Evolutionary conservation across 225 moss, liverwort and hornwort species (phyloP).

Genomic region (Antitrichia curtipendula): DNA sequence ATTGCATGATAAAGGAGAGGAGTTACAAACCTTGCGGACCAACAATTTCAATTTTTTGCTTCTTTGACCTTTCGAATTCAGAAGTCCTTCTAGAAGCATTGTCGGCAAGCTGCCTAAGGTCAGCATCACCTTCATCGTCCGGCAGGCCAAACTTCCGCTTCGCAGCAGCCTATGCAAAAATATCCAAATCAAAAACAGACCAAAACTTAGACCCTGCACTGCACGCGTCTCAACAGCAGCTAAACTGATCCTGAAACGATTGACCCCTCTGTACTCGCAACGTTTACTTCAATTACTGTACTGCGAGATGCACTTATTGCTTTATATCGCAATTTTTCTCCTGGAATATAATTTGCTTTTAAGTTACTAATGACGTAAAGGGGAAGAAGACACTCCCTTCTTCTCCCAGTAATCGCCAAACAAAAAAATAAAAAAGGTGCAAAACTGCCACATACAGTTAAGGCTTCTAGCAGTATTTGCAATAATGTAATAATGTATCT

Average conservation of each 20-base stretch:
- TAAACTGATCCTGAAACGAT: neutral
- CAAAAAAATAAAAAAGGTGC: neutral
- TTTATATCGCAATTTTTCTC: neutral
- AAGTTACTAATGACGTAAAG: neutral
- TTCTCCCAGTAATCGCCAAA: neutral
- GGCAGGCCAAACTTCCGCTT: slow-evolving; percentile 55
- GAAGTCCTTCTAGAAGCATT: slow-evolving; percentile 40
- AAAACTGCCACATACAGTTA: neutral
- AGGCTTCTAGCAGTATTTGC: neutral
- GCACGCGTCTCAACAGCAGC: neutral
- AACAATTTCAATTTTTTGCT: slow-evolving; percentile 10
- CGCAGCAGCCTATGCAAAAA: slow-evolving; percentile 36
- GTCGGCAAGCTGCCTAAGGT: slow-evolving; percentile 46
- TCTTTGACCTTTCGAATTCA: slow-evolving; percentile 65
- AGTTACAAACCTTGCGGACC: slow-evolving; percentile 21
- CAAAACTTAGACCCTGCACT: neutral
- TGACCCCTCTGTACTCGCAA: neutral
- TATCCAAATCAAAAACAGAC: neutral
- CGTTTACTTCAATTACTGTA: neutral
- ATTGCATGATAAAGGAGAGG: neutral
- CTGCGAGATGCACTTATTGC: neutral
- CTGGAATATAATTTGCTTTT: neutral
- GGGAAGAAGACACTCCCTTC: neutral
- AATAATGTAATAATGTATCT: neutral
- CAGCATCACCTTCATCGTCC: slow-evolving; percentile 51